These are phyloP conservation scores for Leccinum fibrillosum DNA, from an alignment of 768 basidiomycete genomes.

Conservation along the genomic window DNA sequence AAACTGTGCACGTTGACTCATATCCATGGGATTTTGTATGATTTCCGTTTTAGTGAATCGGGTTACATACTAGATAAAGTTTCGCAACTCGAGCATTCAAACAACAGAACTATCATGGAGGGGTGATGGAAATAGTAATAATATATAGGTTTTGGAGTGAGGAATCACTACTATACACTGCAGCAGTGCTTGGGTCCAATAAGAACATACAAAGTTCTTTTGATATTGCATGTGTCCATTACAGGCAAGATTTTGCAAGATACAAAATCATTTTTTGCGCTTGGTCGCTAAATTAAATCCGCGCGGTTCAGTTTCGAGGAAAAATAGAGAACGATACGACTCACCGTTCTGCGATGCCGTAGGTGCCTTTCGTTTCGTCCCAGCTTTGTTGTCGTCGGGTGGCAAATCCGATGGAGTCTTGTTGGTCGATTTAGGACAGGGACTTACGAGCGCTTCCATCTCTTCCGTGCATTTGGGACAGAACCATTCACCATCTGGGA, in stretches of 20 bases:
- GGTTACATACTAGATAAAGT: not conserved
- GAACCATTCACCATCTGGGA: constrained; percentile 94
- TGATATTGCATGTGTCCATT: not conserved
- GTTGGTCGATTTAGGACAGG: constrained; percentile 12
- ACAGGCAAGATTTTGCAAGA: not conserved
- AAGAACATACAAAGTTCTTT: constrained; percentile 2
- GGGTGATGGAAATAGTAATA: constrained; percentile 24
- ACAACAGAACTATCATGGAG: not conserved
- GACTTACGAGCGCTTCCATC: constrained; percentile 44
- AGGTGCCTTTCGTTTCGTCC: constrained; percentile 47
- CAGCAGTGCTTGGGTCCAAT: constrained; percentile 2
- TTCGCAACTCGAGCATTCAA: not conserved
- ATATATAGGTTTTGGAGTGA: constrained; percentile 13
- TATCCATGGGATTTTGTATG: not conserved
- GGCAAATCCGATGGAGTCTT: constrained; percentile 13
- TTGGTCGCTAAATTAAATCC: constrained; percentile 29
- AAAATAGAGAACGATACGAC: constrained; percentile 5
- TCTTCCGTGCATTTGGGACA: constrained; percentile 69
- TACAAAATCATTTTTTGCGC: constrained; percentile 35
- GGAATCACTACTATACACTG: constrained; percentile 17
- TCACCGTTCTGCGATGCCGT: constrained; percentile 37
- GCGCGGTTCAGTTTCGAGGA: not conserved
- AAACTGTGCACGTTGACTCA: not conserved
- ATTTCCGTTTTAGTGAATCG: not conserved
- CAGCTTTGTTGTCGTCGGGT: constrained; percentile 22